These are phyloP conservation scores for Coniochaeta prunicola DNA, from an alignment of 2,329 filamentous ascomycete genomes.

Conservation along the genomic window DNA sequence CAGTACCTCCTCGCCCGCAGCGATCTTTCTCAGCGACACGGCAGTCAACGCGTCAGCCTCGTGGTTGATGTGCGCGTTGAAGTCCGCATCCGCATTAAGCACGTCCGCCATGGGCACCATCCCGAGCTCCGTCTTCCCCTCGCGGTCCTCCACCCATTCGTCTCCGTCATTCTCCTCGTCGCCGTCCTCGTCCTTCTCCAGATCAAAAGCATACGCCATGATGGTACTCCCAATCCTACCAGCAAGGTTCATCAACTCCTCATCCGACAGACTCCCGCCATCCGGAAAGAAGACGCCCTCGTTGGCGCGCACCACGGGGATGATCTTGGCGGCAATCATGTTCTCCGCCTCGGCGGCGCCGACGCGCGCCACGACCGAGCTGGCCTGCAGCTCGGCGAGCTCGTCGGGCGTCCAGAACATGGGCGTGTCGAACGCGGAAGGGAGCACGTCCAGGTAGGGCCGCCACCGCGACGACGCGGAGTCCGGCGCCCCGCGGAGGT, in stretches of 20 bases:
- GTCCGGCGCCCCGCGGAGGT: conserved; percentile 42
- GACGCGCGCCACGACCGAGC: conserved; percentile 68
- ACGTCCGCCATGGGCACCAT: conserved; percentile 92
- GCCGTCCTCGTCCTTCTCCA: conserved; percentile 42
- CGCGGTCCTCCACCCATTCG: conserved; percentile 58
- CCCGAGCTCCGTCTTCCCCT: conserved; percentile 57
- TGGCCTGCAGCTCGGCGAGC: conserved; percentile 66
- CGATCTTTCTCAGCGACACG: conserved; percentile 61
- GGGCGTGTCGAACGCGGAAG: conserved; percentile 66
- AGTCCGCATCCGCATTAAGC: conserved; percentile 81
- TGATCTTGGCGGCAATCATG: conserved; percentile 52
- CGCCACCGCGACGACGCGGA: conserved; percentile 74
- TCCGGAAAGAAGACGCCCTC: conserved; percentile 36
- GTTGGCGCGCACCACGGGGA: conserved; percentile 42
- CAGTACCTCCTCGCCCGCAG: conserved; percentile 67
- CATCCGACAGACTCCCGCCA: conserved; percentile 27
- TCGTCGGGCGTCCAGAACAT: conserved; percentile 82
- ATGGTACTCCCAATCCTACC: conserved; percentile 83
- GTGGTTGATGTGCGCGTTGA: conserved; percentile 64
- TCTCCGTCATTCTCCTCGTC: conserved; percentile 55
- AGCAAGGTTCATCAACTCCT: conserved; percentile 44
- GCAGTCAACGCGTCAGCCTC: conserved; percentile 56
- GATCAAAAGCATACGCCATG: conserved; percentile 89
- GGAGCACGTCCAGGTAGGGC: conserved; percentile 71
- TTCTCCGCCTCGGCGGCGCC: conserved; percentile 65